Conservation (phyloP, 345 rosid genomes). For the Aquilaria malaccensis region DNA sequence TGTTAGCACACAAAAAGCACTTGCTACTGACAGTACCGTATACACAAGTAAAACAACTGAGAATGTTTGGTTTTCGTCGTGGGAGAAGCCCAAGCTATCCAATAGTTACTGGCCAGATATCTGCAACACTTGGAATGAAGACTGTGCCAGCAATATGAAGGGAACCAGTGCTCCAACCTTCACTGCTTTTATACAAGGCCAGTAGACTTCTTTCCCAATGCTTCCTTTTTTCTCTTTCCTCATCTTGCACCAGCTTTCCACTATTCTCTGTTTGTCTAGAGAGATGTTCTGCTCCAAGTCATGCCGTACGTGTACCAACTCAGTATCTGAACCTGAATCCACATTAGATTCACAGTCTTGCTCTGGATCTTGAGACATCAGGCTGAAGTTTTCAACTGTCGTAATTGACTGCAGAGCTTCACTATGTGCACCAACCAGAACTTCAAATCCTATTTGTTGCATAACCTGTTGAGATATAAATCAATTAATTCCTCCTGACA, state of each 20-base stretch:
- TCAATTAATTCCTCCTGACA: not conserved
- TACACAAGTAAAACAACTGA: slow-evolving; percentile 53
- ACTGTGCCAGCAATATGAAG: slow-evolving; percentile 73
- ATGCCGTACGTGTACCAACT: slow-evolving; percentile 28
- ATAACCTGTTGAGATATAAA: slow-evolving; percentile 50
- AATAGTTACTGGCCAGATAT: slow-evolving; percentile 64
- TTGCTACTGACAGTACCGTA: slow-evolving; percentile 52
- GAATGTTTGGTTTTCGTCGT: slow-evolving; percentile 41
- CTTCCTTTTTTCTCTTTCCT: slow-evolving; percentile 88
- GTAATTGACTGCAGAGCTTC: slow-evolving; percentile 70
- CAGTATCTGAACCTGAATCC: slow-evolving; percentile 26
- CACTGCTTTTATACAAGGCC: slow-evolving; percentile 60
- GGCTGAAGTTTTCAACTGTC: slow-evolving; percentile 48
- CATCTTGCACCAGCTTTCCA: slow-evolving; percentile 83
- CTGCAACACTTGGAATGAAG: slow-evolving; percentile 73
- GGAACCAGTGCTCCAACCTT: slow-evolving; percentile 77
- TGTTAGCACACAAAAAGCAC: slow-evolving; percentile 65
- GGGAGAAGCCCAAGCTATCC: slow-evolving; percentile 95
- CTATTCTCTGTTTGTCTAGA: slow-evolving; percentile 47
- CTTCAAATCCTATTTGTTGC: slow-evolving; percentile 86
- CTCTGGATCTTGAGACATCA: slow-evolving; percentile 26
- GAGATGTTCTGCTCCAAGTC: slow-evolving; percentile 44
- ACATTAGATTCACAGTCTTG: slow-evolving; percentile 29
- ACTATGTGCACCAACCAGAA: slow-evolving; percentile 85
- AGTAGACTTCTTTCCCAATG: slow-evolving; percentile 81